These are phyloP conservation scores for Hygrophoropsis aurantiaca DNA, from an alignment of 768 basidiomycete species.

Conservation along the genomic window DNA sequence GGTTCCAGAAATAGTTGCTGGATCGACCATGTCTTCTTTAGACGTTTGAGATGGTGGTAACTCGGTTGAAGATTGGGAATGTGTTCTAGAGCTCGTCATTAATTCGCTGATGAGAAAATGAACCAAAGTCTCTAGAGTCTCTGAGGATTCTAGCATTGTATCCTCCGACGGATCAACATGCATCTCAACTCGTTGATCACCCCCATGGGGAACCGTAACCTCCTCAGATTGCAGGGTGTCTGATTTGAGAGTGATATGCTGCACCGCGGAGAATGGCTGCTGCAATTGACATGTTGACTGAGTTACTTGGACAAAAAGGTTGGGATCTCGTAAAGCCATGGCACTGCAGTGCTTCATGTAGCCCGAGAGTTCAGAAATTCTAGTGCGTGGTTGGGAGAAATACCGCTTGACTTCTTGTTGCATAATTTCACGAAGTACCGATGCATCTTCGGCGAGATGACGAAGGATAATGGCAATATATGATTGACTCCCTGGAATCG, in stretches of 20 bases:
- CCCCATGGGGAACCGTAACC: slow-evolving; percentile 7
- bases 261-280: slow-evolving; percentile 55
- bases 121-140: slow-evolving; percentile 57
- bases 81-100: slow-evolving; percentile 54
- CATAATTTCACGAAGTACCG: slow-evolving; percentile 69
- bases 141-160: slow-evolving; percentile 29
- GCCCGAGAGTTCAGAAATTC: slow-evolving; percentile 62
- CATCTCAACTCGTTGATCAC: slow-evolving; percentile 47
- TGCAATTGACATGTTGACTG: slow-evolving; percentile 71
- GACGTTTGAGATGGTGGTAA: slow-evolving; percentile 8
- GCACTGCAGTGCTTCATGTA: slow-evolving; percentile 78
- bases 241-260: slow-evolving; percentile 59
- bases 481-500: slow-evolving; percentile 69
- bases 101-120: slow-evolving; percentile 76
- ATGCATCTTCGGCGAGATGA: slow-evolving; percentile 81
- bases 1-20: slow-evolving; percentile 6
- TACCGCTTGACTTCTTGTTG: slow-evolving; percentile 80
- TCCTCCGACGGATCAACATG: slow-evolving; percentile 47
- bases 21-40: slow-evolving; percentile 7
- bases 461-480: slow-evolving; percentile 89
- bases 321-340: slow-evolving; percentile 79
- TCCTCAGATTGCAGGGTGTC: slow-evolving; percentile 21
- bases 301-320: slow-evolving; percentile 72
- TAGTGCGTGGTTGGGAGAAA: slow-evolving; percentile 71
- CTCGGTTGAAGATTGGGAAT: slow-evolving; percentile 33